A percentile compares a stretch with the other conserved stretches of the same genome.
Evolutionary conservation across 768 basidiomycete species (phyloP).

Genomic region (Boletus reticuloceps): DNA sequence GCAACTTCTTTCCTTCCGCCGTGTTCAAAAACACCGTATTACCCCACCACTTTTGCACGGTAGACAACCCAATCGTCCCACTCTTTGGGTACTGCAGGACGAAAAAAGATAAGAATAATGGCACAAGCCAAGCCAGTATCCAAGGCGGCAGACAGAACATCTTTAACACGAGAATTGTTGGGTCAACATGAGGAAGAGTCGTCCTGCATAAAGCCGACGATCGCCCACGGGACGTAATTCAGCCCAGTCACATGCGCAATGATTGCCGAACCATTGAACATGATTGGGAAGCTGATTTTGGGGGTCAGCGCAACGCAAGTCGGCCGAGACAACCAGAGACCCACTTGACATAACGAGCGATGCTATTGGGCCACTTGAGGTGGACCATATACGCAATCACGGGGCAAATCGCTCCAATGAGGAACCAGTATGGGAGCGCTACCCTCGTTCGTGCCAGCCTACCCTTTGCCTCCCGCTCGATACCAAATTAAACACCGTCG

Average conservation of each 20-base stretch:
- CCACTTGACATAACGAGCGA: conserved; percentile 61
- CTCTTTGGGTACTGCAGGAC: no score
- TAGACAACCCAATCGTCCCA: no score
- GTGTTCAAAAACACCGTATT: no score
- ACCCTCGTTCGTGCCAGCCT: background rate
- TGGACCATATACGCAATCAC: conserved; percentile 50
- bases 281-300: conserved; percentile 37
- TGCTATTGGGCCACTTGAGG: conserved; percentile 60
- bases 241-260: conserved; percentile 65
- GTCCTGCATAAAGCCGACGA: conserved; percentile 51
- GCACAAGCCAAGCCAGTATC: no score
- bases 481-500: conserved; percentile 33
- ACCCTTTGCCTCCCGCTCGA: background rate
- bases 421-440: conserved; percentile 69
- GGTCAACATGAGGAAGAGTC: no score
- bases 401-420: conserved; percentile 66
- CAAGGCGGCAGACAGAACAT: no score
- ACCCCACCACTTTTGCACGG: no score
- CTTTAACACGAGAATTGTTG: no score
- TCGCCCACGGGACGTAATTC: conserved; percentile 67
- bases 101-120: no score
- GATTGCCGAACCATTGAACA: conserved; percentile 54
- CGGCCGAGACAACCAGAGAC: conserved; percentile 16
- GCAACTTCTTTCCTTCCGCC: no score
- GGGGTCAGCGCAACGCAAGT: background rate